Evolutionary conservation across 2,329 filamentous ascomycete species (phyloP), one percentile per base, ranked within the genome.

Genomic region (Diaporthe citrichinensis): DNA sequence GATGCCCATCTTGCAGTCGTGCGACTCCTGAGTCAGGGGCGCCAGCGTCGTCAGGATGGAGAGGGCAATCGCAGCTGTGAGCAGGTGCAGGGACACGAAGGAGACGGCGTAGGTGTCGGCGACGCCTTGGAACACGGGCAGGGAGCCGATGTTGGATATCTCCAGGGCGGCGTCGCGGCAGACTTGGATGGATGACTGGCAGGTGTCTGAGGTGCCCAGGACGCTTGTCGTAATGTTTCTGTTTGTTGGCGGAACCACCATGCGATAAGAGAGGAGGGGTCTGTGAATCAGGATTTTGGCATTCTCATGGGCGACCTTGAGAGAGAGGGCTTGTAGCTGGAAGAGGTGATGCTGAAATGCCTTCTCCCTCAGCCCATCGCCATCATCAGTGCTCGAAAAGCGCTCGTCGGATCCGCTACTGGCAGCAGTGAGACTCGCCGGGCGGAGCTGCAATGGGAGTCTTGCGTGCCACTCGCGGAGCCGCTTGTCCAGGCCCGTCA

Each of bases 1-100:
- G 44, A 81, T 76, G 0, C 78, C 79, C 28, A 79, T 69, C 46
- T 79, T 80, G 23, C 76, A 78, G 3, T 77, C 69, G 25, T 76
- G 74, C 1, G 80, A 76, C 20, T 79, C 74, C 34, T 25, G 53
- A 28, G 77, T 81, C 36, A 81, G 31, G 1, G 80, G 78, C 9
- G 78, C 73, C 20, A 79, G 41, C 5, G 71, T 79, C 1, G 78
- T 78, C 57, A 79, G 75, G 28, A 81, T 81, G 17, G 78, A 79
- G 1, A 81, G 61, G 0, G 80, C 77, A 0, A 81, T 77, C 0
- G 78, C 80, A 0, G 80, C 80, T 0, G 80, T 81, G 23, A 82
- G 77, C 0, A 81, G 72, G 41, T 81, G 80, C 23, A 81, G 51
- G 3, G 78, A 76, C 3, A 81, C 75, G 62, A 81, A 81, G 1